phyloP scores from a whole-genome alignment of 805 yeast species.

The Ogataea sp. region DNA sequence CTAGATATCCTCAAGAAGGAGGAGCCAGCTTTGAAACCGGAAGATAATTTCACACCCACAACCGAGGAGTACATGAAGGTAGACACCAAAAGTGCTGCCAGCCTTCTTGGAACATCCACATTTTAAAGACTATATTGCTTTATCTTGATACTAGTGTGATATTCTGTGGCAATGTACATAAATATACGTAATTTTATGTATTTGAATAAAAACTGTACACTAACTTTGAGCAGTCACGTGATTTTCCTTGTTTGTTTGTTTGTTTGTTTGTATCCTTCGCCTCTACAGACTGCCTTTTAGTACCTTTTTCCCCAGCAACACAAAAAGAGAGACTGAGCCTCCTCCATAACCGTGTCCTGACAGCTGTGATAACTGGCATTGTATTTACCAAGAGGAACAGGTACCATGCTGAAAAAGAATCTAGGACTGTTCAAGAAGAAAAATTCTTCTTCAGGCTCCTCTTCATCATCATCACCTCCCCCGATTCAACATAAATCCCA shows the following conservation, averaged over 20 bases:
- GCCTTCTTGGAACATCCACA: constrained; percentile 67
- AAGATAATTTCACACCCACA: constrained; percentile 8
- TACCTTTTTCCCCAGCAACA: too few relatives aligned
- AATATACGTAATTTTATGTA: neutral
- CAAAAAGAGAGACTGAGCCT: too few relatives aligned
- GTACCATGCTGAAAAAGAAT: constrained; percentile 14
- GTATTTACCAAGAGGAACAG: too few relatives aligned
- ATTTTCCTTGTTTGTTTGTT: neutral
- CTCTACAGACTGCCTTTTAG: too few relatives aligned
- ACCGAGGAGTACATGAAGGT: constrained; percentile 32
- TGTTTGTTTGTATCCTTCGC: too few relatives aligned
- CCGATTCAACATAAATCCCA: constrained; percentile 7
- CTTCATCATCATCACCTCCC: constrained; percentile 2
- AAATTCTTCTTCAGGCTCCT: constrained; percentile 1
- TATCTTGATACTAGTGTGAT: too few relatives aligned
- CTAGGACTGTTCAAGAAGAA: constrained; percentile 9
- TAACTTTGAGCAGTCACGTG: neutral
- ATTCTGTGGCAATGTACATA: too few relatives aligned
- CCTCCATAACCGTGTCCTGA: too few relatives aligned
- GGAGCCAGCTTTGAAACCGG: constrained; percentile 2
- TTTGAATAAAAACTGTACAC: neutral
- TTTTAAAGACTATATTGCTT: too few relatives aligned
- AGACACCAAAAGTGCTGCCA: constrained; percentile 82
- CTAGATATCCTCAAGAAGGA: constrained; percentile 3
- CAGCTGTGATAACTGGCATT: too few relatives aligned